Evolutionary conservation across 129 eudicot genomes (phyloP), one percentile per base, ranked within the genome.

Genomic region (Oenanthe sinensis): DNA sequence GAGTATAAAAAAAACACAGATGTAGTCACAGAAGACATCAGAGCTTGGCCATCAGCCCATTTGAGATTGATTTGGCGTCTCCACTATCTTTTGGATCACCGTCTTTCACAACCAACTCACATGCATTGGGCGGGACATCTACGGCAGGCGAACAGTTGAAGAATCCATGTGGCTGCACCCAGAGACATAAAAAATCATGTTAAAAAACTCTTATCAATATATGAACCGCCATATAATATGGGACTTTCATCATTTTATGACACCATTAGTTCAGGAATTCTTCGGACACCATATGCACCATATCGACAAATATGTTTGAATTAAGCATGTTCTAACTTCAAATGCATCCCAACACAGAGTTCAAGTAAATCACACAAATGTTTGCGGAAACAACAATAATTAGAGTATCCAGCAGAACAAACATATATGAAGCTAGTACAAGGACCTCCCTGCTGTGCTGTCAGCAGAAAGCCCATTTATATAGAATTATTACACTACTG

Each of bases 131-230:
- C 44, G 97, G 98, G 28, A 94, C 98, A 77, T 94, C 98, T 30
- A 94, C 89, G 6, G 96, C 97, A 3, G 98, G 98, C 43, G 97
- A 94, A 86, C 96, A 90, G 77, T 94, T 94, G 84, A 94, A 94
- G 85, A 93, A 93, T 50, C 98, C 98, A 60, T 93, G 94, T 4
- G 98, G 98, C 98, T 93, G 89, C 92, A 89, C 69, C 72, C 49
- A 50, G 14, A 70, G 60, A 70, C 43, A 76, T 81, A 22, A 79
- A 39, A 50, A 60, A 45, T 45, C 33, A 74, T 67, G 50, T 76
- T 46, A 81, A 28, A 8, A 8, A 42, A 37, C 46, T 33, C 2
- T 24, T n/a, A 13, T 5, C 8, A 49, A 67, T 67, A 81, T 30
- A n/a, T 55, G 65, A 1, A 22, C 8, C 4, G 1, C 24, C 26